Evolutionary conservation across 148 eudicot species (phyloP).

Genomic region (Dysphania ambrosioides): DNA sequence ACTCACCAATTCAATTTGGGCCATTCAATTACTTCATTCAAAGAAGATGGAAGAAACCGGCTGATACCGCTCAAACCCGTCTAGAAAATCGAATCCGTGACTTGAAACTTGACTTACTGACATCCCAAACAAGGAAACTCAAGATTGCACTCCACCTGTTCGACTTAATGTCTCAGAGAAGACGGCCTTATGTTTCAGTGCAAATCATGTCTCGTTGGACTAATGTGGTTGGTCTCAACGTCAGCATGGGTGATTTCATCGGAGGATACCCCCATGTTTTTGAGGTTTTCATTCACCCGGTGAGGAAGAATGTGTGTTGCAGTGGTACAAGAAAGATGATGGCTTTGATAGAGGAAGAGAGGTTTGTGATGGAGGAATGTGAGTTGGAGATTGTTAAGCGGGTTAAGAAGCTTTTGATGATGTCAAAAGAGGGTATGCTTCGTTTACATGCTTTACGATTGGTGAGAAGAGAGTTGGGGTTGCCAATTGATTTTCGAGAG

Average conservation of each 20-base stretch:
- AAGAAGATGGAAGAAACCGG: constrained; percentile 62
- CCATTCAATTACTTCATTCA: constrained; percentile 58
- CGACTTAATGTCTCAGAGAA: constrained; percentile 48
- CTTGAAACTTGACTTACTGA: constrained; percentile 37
- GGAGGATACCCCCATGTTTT: constrained; percentile 72
- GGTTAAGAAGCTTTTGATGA: constrained; percentile 63
- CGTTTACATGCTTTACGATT: constrained; percentile 68
- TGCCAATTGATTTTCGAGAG: constrained; percentile 63
- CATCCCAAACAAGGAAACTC: constrained; percentile 36
- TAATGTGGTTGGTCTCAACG: too few relatives aligned
- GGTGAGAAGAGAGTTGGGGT: constrained; percentile 60
- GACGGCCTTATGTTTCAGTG: constrained; percentile 56
- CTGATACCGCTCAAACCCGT: too few relatives aligned
- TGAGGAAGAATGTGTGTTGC: constrained; percentile 56
- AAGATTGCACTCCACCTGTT: constrained; percentile 52
- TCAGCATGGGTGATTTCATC: too few relatives aligned
- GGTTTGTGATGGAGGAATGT: constrained; percentile 19
- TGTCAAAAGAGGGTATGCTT: constrained; percentile 60
- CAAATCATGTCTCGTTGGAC: too few relatives aligned
- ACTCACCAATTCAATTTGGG: constrained; percentile 33
- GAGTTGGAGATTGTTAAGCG: constrained; percentile 51
- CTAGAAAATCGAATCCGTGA: constrained; percentile 70
- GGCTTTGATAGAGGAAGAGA: constrained; percentile 47
- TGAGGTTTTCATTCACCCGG: constrained; percentile 65
- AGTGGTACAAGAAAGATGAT: constrained; percentile 37